phyloP scores from a whole-genome alignment of 805 yeast genomes.

The Priceomyces castillae region DNA sequence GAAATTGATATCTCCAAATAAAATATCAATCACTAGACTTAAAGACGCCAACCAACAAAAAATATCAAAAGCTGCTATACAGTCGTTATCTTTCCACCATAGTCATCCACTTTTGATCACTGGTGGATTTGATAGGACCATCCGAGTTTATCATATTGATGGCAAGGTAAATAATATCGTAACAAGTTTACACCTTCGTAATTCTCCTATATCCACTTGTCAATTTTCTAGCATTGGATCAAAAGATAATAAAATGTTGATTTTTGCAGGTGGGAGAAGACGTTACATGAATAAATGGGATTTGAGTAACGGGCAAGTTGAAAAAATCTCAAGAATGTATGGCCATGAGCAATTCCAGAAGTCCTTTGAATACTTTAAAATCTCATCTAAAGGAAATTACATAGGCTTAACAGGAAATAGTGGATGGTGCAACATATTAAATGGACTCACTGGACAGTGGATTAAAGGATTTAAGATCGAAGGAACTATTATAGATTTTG shows the following conservation, averaged over 20 bases:
- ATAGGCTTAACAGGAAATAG: constrained; percentile 78
- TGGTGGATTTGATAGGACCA: constrained; percentile 88
- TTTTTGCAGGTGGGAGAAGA: constrained; percentile 89
- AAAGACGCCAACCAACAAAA: constrained; percentile 80
- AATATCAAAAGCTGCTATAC: constrained; percentile 77
- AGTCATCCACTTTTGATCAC: constrained; percentile 78
- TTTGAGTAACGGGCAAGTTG: constrained; percentile 63
- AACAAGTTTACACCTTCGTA: constrained; percentile 73
- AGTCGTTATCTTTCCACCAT: constrained; percentile 81
- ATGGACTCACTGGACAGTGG: constrained; percentile 82
- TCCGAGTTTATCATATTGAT: constrained; percentile 86
- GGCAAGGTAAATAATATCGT: constrained; percentile 81
- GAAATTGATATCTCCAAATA: constrained; percentile 64
- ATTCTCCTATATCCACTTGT: constrained; percentile 79
- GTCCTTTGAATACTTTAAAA: constrained; percentile 81
- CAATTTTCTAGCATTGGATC: constrained; percentile 46
- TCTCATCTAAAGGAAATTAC: constrained; percentile 69
- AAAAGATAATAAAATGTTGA: constrained; percentile 40
- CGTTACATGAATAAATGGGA: constrained; percentile 92
- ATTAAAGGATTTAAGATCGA: constrained; percentile 83
- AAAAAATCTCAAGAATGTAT: constrained; percentile 83
- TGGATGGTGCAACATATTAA: constrained; percentile 87
- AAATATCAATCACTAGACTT: constrained; percentile 73
- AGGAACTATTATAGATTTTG: constrained; percentile 81
- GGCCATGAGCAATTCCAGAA: constrained; percentile 86